These are phyloP conservation scores for Pseudogymnoascus sp. DNA, from an alignment of 2,329 filamentous ascomycete species.

Conservation along the genomic window DNA sequence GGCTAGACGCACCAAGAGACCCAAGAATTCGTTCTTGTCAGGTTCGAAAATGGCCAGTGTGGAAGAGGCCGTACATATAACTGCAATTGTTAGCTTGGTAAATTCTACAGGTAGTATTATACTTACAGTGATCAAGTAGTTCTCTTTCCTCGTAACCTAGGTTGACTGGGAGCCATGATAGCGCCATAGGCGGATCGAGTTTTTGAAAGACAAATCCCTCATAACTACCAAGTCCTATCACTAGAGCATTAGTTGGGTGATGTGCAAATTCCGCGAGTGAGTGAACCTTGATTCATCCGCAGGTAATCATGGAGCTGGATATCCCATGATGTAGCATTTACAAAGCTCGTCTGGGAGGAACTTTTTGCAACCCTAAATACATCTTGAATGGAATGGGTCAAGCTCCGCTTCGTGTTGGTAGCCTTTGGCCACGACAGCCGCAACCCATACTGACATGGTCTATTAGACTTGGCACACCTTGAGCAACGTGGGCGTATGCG, in stretches of 20 bases:
- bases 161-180: slow-evolving; percentile 19
- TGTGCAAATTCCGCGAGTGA: slow-evolving; percentile 16
- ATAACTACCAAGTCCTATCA: slow-evolving; percentile 17
- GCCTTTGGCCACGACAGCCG: slow-evolving; percentile 21
- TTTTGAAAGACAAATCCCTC: slow-evolving; percentile 16
- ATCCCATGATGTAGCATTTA: slow-evolving; percentile 22
- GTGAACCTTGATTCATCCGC: slow-evolving; percentile 21
- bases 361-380: slow-evolving; percentile 15
- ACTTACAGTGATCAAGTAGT: slow-evolving; percentile 20
- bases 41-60: slow-evolving; percentile 20
- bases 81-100: slow-evolving; percentile 18
- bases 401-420: slow-evolving; percentile 19
- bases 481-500: slow-evolving; percentile 17
- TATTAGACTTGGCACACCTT: slow-evolving; percentile 18
- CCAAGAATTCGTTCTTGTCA: slow-evolving; percentile 19
- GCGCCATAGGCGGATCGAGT: slow-evolving; percentile 16
- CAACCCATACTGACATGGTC: slow-evolving; percentile 20
- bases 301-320: slow-evolving; percentile 21
- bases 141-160: slow-evolving; percentile 18
- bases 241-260: slow-evolving; percentile 17
- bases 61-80: slow-evolving; percentile 17
- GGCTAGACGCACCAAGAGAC: slow-evolving; percentile 19
- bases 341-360: slow-evolving; percentile 19
- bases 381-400: slow-evolving; percentile 18
- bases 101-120: slow-evolving; percentile 12